These are phyloP conservation scores for Liquidambar formosana DNA, from an alignment of 164 flowering plant genomes.

Conservation along the genomic window DNA sequence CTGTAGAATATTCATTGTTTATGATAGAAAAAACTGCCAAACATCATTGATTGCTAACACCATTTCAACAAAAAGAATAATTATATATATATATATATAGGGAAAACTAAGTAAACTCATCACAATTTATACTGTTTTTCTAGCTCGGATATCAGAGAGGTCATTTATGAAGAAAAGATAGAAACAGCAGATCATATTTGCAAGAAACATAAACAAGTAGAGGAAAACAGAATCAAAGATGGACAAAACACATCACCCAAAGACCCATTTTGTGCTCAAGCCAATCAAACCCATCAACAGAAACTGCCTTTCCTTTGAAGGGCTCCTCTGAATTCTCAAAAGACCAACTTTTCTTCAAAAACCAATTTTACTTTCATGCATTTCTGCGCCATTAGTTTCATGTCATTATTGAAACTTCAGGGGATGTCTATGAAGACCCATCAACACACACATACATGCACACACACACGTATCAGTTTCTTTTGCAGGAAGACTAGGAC, in stretches of 20 bases:
- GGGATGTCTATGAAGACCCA: no score
- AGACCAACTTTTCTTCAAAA: not conserved
- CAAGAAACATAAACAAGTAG: constrained; percentile 9
- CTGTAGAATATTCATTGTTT: no score
- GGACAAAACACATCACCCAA: not conserved
- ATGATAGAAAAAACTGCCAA: no score
- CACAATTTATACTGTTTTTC: no score
- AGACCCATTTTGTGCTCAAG: not conserved
- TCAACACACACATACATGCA: no score
- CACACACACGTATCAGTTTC: no score
- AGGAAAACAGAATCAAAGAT: constrained; percentile 11
- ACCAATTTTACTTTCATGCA: not conserved
- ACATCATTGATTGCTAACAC: no score
- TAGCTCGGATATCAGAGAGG: not conserved
- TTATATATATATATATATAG: no score
- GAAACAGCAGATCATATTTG: not conserved
- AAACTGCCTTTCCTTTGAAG: constrained; percentile 1
- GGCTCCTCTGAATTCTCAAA: not conserved
- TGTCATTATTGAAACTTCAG: not conserved
- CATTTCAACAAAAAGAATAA: no score
- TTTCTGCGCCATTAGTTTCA: not conserved
- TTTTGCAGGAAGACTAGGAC: not conserved
- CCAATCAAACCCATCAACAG: not conserved
- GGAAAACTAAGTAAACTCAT: no score
- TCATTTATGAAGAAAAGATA: not conserved